Percentiles rank a stretch among this genome's conserved stretches.
Evolutionary conservation across 768 basidiomycete species (phyloP).

Genomic region (Tylopilus vinaceipallidus): DNA sequence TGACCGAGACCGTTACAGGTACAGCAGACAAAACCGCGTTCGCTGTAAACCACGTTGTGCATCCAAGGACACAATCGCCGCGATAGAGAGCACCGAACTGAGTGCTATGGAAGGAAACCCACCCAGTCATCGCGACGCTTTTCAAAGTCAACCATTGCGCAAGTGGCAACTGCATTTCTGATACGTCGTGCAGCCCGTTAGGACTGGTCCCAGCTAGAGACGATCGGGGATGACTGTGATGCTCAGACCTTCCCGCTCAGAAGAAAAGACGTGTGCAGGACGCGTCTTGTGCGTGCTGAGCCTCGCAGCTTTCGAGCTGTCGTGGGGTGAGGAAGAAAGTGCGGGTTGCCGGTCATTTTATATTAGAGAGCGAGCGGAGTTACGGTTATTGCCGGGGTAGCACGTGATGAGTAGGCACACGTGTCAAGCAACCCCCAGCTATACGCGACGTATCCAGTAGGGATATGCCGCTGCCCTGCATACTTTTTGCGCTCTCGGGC

Average conservation of each 20-base stretch:
- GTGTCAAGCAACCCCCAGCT: too few species aligned
- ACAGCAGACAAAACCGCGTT: too few species aligned
- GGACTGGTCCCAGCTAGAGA: slow-evolving; percentile 29
- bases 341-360: slow-evolving; percentile 1
- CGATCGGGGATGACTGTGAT: slow-evolving; percentile 28
- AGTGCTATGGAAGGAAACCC: slow-evolving; percentile 1
- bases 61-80: slow-evolving; percentile 13
- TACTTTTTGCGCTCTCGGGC: slow-evolving; percentile 18
- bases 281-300: slow-evolving; percentile 28
- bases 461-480: slow-evolving; percentile 13
- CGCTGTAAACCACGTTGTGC: slow-evolving; percentile 7
- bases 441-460: too few species aligned
- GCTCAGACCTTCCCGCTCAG: slow-evolving; percentile 37
- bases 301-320: slow-evolving; percentile 32
- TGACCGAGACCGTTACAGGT: not conserved
- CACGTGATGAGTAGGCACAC: slow-evolving; percentile 24
- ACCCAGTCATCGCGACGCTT: slow-evolving; percentile 30
- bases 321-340: not conserved
- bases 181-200: slow-evolving; percentile 28
- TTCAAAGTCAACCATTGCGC: slow-evolving; percentile 23
- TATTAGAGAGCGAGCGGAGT: slow-evolving; percentile 16
- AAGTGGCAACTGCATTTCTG: slow-evolving; percentile 26
- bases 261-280: slow-evolving; percentile 16
- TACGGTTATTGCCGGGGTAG: slow-evolving; percentile 11
- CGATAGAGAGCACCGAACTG: slow-evolving; percentile 21